phyloP scores from a whole-genome alignment of 2,329 filamentous ascomycete species.

The Drechslerella coelobrocha region DNA sequence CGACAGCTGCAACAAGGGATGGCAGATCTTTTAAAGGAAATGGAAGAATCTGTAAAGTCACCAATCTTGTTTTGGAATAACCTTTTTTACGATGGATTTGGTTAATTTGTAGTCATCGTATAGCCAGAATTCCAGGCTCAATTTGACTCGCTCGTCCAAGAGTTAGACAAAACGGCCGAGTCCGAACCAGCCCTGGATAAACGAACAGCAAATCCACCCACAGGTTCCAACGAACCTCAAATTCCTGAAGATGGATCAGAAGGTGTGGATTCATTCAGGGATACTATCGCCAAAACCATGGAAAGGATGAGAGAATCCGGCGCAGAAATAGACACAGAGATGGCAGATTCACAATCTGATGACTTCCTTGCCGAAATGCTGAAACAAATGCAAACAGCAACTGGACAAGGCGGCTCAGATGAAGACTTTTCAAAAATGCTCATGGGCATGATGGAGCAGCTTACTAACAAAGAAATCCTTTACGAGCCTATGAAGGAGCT shows the following conservation, averaged over 20 bases:
- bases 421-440: conserved; percentile 95
- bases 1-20: conserved; percentile 89
- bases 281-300: conserved; percentile 92
- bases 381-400: conserved; percentile 78
- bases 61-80: conserved; percentile 1
- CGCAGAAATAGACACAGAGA: conserved; percentile 76
- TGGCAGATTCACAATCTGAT: conserved; percentile 70
- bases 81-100: neutral
- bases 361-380: conserved; percentile 92
- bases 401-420: conserved; percentile 67
- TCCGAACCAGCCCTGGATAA: conserved; percentile 52
- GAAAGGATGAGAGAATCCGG: conserved; percentile 92
- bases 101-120: conserved; percentile 25
- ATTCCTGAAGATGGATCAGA: conserved; percentile 54
- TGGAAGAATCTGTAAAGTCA: conserved; percentile 66
- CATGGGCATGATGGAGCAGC: conserved; percentile 97
- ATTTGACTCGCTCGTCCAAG: conserved; percentile 78
- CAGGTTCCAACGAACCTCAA: conserved; percentile 50
- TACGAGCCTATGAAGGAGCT: conserved; percentile 99
- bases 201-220: conserved; percentile 52
- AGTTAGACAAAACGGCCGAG: conserved; percentile 66
- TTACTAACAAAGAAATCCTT: conserved; percentile 96
- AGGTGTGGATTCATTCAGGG: conserved; percentile 71
- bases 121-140: conserved; percentile 74
- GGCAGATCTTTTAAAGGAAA: conserved; percentile 77